Conservation (phyloP, 2,329 filamentous ascomycete species). For the Pseudogymnoascus pannorum region DNA sequence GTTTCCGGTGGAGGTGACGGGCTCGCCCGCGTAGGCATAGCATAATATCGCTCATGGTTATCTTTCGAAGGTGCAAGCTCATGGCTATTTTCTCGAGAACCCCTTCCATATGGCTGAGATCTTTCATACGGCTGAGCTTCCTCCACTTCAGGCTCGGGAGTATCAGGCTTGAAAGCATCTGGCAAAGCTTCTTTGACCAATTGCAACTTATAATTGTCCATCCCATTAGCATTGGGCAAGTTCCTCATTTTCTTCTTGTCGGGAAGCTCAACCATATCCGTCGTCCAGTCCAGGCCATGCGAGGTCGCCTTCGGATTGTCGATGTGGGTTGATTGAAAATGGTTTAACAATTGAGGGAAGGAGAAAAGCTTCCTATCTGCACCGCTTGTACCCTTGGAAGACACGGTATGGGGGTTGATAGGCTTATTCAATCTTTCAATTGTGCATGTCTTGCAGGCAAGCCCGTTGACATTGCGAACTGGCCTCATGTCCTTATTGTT, state of each 20-base stretch:
- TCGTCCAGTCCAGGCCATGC: conserved; percentile 44
- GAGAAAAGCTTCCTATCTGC: conserved; percentile 39
- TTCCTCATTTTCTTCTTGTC: conserved; percentile 41
- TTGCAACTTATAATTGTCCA: conserved; percentile 48
- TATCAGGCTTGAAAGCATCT: conserved; percentile 28
- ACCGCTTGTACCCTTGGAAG: conserved; percentile 17
- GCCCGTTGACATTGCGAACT: conserved; percentile 45
- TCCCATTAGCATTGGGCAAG: conserved; percentile 44
- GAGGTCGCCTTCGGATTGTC: conserved; percentile 23
- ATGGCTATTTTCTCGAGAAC: background rate
- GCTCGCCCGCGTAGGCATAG: background rate
- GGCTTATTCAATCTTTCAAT: conserved; percentile 33
- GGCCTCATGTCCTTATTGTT: conserved; percentile 50
- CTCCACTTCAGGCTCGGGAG: background rate
- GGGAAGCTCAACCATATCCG: conserved; percentile 54
- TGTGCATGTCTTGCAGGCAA: conserved; percentile 50
- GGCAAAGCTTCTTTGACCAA: conserved; percentile 46
- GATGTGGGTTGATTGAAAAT: conserved; percentile 41
- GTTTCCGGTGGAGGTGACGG: background rate
- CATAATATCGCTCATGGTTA: conserved; percentile 27
- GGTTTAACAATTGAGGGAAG: conserved; percentile 52
- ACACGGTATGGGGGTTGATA: conserved; percentile 27
- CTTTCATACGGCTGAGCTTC: background rate
- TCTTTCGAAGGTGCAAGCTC: conserved; percentile 25
- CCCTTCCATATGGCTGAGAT: background rate